Evolutionary conservation across 2,329 filamentous ascomycete species (phyloP).

Genomic region (Lasiodiplodia sp.): DNA sequence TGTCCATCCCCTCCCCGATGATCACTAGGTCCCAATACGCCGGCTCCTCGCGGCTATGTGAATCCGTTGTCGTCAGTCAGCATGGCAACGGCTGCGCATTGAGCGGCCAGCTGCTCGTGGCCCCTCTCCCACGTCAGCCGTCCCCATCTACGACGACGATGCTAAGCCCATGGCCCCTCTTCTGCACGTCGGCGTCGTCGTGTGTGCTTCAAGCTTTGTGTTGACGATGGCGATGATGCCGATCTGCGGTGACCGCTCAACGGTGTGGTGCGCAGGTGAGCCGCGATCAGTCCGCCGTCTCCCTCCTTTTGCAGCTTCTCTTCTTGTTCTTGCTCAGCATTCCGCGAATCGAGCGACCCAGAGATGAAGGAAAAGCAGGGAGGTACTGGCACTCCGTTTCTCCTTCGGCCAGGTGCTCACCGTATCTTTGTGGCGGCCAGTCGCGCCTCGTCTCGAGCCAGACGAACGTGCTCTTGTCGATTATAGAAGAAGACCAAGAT

Average conservation of each 20-base stretch:
- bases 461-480: not conserved
- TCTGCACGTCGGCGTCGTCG: not conserved
- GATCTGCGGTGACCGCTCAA: not conserved
- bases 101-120: not conserved
- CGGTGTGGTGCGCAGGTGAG: not conserved
- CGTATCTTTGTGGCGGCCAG: not conserved
- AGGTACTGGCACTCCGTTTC: not conserved
- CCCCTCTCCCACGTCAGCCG: not conserved
- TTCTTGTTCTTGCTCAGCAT: not conserved
- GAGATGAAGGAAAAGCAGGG: not conserved
- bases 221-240: not conserved
- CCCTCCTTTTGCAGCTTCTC: not conserved
- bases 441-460: not conserved
- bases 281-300: not conserved
- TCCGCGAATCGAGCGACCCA: not conserved
- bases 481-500: not conserved
- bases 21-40: constrained; percentile 14
- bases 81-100: not conserved
- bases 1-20: not conserved
- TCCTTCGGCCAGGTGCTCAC: not conserved
- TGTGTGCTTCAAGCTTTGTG: not conserved
- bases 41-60: constrained; percentile 16
- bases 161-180: not conserved
- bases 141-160: not conserved
- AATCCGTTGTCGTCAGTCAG: constrained; percentile 25